Percentiles rank a stretch among this genome's conserved stretches.
Conservation (phyloP, 2,329 filamentous ascomycete genomes). For the Colletotrichum acutatum region DNA sequence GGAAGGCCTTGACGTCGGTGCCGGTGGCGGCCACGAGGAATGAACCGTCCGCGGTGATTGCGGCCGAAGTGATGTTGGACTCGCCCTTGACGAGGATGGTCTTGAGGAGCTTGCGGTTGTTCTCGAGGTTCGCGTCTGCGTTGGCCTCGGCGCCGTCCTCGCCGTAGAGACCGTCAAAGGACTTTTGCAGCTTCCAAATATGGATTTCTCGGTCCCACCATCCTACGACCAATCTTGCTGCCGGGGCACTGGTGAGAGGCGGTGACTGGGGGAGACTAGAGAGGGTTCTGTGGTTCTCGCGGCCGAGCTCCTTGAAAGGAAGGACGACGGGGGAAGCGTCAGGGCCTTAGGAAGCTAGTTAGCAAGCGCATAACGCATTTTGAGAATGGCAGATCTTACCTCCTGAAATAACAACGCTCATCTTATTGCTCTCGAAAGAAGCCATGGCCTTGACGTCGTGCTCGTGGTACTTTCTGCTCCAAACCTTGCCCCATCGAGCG, state of each 20-base stretch:
- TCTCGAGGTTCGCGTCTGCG: conserved; percentile 55
- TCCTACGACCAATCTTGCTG: conserved; percentile 81
- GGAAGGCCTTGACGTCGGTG: conserved; percentile 81
- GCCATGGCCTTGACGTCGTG: conserved; percentile 97
- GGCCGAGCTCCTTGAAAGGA: conserved; percentile 77
- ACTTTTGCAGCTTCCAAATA: conserved; percentile 74
- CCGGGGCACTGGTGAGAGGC: conserved; percentile 77
- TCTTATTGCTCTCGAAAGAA: conserved; percentile 82
- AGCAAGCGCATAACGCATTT: not conserved
- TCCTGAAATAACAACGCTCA: conserved; percentile 92
- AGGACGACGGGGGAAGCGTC: conserved; percentile 86
- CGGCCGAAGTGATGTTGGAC: conserved; percentile 82
- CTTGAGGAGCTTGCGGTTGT: conserved; percentile 73
- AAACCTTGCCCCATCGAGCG: conserved; percentile 84
- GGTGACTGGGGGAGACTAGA: conserved; percentile 86
- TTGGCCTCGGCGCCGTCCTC: conserved; percentile 47
- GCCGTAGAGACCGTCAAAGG: conserved; percentile 58
- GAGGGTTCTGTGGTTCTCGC: conserved; percentile 86
- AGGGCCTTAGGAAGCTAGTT: conserved; percentile 66
- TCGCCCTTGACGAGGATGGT: conserved; percentile 78
- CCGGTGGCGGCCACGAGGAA: conserved; percentile 82
- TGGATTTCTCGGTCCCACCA: conserved; percentile 94
- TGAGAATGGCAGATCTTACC: conserved; percentile 65
- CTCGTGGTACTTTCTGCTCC: conserved; percentile 86
- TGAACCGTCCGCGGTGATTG: conserved; percentile 77